Conservation (phyloP, 139 green algal genomes). For the Chlamydomonas eustigma region DNA sequence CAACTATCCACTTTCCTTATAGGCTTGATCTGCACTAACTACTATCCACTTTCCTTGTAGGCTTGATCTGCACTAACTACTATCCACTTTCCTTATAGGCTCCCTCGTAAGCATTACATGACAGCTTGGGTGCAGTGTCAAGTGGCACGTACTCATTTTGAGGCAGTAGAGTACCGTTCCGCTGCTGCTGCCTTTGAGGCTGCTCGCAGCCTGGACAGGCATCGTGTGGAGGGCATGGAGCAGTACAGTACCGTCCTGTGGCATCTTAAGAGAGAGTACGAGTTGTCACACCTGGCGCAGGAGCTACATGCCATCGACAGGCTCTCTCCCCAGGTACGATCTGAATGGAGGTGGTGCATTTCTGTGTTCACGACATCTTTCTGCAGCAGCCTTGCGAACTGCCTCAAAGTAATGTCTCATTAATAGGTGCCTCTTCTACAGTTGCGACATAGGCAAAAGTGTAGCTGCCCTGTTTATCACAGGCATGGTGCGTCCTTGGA, state of each 20-base stretch:
- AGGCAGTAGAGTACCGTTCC: constrained; percentile 80
- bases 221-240: constrained; percentile 66
- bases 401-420: too few species aligned
- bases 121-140: constrained; percentile 78
- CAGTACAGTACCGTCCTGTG: constrained; percentile 92
- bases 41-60: too few species aligned
- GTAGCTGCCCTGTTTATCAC: background rate
- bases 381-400: too few species aligned
- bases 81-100: too few species aligned
- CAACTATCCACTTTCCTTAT: too few species aligned
- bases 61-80: too few species aligned
- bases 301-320: constrained; percentile 75
- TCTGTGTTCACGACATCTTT: constrained; percentile 35
- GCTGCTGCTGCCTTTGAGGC: constrained; percentile 54
- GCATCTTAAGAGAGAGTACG: constrained; percentile 86
- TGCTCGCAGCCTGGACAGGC: constrained; percentile 26
- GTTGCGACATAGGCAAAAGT: too few species aligned
- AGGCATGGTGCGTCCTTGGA: constrained; percentile 81
- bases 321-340: constrained; percentile 58
- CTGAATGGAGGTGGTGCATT: constrained; percentile 19
- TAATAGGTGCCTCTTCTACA: too few species aligned
- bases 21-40: too few species aligned
- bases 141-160: constrained; percentile 76
- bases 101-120: constrained; percentile 61
- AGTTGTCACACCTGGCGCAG: constrained; percentile 86